These are phyloP conservation scores for Collybiopsis confluens DNA, from an alignment of 768 basidiomycete species.

Conservation along the genomic window DNA sequence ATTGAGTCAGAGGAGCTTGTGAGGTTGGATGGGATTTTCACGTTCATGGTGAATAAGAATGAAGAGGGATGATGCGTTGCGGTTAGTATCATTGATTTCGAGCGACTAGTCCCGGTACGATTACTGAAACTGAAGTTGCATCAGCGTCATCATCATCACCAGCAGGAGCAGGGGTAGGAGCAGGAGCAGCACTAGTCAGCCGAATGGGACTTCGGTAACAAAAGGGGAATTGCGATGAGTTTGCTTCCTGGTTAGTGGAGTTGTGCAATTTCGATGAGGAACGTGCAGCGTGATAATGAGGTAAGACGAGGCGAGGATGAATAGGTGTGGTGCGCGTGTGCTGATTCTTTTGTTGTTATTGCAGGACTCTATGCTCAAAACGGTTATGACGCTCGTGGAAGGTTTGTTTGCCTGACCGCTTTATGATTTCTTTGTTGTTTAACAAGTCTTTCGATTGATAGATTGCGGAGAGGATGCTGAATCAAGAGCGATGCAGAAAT, in stretches of 20 bases:
- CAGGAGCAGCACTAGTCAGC: no score
- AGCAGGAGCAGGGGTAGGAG: no score
- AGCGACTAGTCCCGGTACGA: slow-evolving; percentile 31
- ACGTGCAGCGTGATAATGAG: slow-evolving; percentile 39
- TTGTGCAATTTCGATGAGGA: slow-evolving; percentile 38
- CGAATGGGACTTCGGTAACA: slow-evolving; percentile 54
- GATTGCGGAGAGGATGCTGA: background rate
- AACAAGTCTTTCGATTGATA: no score
- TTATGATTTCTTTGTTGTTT: background rate
- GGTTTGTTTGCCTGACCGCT: background rate
- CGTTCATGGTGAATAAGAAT: slow-evolving; percentile 53
- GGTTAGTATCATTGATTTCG: slow-evolving; percentile 36
- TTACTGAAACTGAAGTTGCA: no score
- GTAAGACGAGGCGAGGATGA: slow-evolving; percentile 42
- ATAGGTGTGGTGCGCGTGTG: background rate
- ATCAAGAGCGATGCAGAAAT: background rate
- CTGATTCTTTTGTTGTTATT: background rate
- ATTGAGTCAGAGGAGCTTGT: slow-evolving; percentile 27
- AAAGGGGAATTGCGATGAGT: slow-evolving; percentile 52
- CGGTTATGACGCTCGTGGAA: background rate
- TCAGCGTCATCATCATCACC: no score
- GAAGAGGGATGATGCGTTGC: slow-evolving; percentile 53
- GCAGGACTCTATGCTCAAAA: slow-evolving; percentile 5
- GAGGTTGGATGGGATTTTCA: slow-evolving; percentile 46
- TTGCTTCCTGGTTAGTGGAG: slow-evolving; percentile 53